Evolutionary conservation across 2,329 filamentous ascomycete genomes (phyloP).

Genomic region (Rutstroemia sp.): DNA sequence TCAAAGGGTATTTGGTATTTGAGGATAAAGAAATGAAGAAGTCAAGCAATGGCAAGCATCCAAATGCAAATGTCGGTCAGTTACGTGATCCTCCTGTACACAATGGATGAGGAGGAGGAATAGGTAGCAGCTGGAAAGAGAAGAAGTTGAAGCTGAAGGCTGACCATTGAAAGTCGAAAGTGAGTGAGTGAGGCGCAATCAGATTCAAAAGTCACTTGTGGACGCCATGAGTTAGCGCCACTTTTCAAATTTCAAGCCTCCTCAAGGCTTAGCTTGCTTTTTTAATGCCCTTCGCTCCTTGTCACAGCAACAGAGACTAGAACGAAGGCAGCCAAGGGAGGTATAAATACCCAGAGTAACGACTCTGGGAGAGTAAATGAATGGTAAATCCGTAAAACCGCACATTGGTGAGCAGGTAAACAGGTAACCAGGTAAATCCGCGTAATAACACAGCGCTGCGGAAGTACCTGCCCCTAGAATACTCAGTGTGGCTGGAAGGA

Average conservation of each 20-base stretch:
- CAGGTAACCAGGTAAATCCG: not conserved
- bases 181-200: not conserved
- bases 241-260: constrained; percentile 2
- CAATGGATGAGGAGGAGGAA: not conserved
- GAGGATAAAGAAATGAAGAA: not conserved
- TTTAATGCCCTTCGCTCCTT: not conserved
- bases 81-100: no score
- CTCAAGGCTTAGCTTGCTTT: constrained; percentile 6
- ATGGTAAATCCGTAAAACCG: no score
- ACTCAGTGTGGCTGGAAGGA: no score
- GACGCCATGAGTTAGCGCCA: constrained; percentile 2
- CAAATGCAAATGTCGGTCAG: no score
- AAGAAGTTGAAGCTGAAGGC: constrained; percentile 7
- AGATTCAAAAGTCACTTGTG: not conserved
- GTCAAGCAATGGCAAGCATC: no score
- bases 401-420: not conserved
- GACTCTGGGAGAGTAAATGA: not conserved
- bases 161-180: not conserved
- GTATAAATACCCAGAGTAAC: not conserved
- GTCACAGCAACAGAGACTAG: not conserved
- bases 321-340: not conserved
- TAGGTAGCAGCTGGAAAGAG: not conserved
- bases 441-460: not conserved
- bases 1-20: not conserved
- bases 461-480: no score